Percentiles rank a stretch among this genome's conserved stretches.
phyloP scores from a whole-genome alignment of 345 rosid genomes.

The Pistacia integerrima region DNA sequence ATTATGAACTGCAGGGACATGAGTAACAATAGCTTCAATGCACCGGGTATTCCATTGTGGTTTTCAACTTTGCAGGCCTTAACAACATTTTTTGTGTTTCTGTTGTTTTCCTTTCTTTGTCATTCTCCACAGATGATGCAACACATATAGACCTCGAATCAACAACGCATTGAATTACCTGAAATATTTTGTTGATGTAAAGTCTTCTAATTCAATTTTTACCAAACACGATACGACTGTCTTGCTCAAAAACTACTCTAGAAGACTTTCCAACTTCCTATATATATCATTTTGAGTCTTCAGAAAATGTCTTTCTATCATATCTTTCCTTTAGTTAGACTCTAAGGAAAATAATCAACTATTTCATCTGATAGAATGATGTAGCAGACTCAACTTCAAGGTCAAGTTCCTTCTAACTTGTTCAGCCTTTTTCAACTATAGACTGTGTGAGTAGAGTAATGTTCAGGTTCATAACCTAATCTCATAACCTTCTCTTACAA shows the following conservation, averaged over 20 bases:
- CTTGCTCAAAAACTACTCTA: not conserved
- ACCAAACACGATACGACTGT: not conserved
- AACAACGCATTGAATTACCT: not conserved
- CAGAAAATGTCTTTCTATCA: not conserved
- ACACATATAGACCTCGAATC: not conserved
- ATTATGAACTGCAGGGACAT: not conserved
- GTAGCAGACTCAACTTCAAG: conserved; percentile 50
- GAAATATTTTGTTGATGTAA: not conserved
- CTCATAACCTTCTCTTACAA: too few species aligned
- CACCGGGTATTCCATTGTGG: conserved; percentile 59
- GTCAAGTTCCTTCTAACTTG: conserved; percentile 48
- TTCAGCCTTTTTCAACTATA: conserved; percentile 57
- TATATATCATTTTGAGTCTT: not conserved
- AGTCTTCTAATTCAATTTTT: not conserved
- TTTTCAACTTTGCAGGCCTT: conserved; percentile 41
- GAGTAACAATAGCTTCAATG: conserved; percentile 64
- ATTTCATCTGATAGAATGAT: conserved; percentile 46
- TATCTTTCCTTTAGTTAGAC: not conserved
- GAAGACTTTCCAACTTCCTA: not conserved
- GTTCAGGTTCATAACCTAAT: too few species aligned
- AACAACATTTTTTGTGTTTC: conserved; percentile 64
- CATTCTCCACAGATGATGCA: not conserved
- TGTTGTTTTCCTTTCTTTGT: conserved; percentile 9
- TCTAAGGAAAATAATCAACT: not conserved
- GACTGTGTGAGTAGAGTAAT: conserved; percentile 47